Conservation (phyloP, 2,329 filamentous ascomycete genomes). For the Cercospora sesami region DNA sequence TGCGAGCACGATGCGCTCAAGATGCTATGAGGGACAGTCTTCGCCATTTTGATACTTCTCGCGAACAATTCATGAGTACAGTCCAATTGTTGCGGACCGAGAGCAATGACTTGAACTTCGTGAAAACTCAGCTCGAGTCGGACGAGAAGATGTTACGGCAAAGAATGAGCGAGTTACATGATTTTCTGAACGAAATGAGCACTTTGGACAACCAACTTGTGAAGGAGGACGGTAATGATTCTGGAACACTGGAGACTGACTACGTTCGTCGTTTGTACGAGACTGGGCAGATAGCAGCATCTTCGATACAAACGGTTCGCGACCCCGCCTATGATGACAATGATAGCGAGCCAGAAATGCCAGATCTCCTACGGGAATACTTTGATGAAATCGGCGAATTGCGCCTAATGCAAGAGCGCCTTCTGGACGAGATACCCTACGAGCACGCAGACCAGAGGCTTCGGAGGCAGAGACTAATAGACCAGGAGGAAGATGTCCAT, state of each 20-base stretch:
- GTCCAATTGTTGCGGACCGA: too few species aligned
- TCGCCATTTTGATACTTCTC: too few species aligned
- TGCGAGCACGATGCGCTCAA: too few species aligned
- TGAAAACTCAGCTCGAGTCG: too few species aligned
- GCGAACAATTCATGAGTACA: too few species aligned
- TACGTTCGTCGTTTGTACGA: neutral
- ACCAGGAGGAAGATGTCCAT: neutral
- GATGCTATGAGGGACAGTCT: too few species aligned
- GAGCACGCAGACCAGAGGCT: neutral
- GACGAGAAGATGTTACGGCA: neutral
- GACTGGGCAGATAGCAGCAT: neutral
- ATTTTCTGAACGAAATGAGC: neutral
- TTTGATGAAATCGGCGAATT: constrained; percentile 1
- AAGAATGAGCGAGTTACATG: neutral
- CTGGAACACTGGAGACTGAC: neutral
- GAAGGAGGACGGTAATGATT: neutral
- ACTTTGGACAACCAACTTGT: neutral
- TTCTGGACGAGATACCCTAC: neutral
- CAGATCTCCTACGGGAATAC: neutral
- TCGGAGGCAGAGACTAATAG: neutral
- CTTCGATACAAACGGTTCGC: too few species aligned
- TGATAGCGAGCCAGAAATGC: neutral
- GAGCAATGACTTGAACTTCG: too few species aligned
- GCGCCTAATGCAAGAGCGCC: neutral
- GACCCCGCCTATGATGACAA: neutral